Base-by-base conservation (phyloP, 1,284 basidiomycete genomes). In the Leccinum solheimii region DNA sequence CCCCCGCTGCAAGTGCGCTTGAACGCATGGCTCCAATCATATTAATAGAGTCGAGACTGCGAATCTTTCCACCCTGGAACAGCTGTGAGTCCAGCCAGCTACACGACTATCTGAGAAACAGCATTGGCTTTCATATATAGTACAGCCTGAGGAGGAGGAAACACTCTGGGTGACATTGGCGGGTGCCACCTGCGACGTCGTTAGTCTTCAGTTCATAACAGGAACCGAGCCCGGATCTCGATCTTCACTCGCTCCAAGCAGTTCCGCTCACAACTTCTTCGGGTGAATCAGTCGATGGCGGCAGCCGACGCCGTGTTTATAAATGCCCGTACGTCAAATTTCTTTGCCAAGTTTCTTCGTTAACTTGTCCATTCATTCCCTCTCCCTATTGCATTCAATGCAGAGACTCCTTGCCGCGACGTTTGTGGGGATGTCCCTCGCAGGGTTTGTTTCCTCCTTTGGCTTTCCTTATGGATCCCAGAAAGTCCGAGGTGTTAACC, bases 401-500 rank as follows among this genome's bases (percentile, higher is more conserved):
- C 61, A 55, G 36, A 55, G 51, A 51, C 56, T 71, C 3, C 52
- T 69, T 26, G 43, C 60, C 38, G 57, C 50, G n/a, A 54, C 62
- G 36, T 63, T 72, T 45, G 13, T 67, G 57, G 64, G 58, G 54
- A 16, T 67, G 5, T 58, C 67, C 62, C 38, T 74, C 14, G 50
- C 61, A 6, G 43, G 52, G 32, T 52, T 38, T 38, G 66, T 61
- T 21, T 51, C 60, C 52, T 68, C 78, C 49, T 74, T 82, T 2
- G 74, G 76, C 23, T 84, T 85, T 66, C 68, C 80, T 4, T 84
- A 84, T 62, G 83, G 82, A 32, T 76, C 78, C 8, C 54, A 79
- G 67, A 80, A 78, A 59, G 79, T 84, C 50, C 82, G 82, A 16
- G 83, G 82, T 57, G 85, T 86, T 67, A 86, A 83, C 69, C 76